A percentile compares a stretch with the other conserved stretches of the same genome.
Evolutionary conservation across 2,329 filamentous ascomycete species (phyloP).

Genomic region (Penicillium occitanis): DNA sequence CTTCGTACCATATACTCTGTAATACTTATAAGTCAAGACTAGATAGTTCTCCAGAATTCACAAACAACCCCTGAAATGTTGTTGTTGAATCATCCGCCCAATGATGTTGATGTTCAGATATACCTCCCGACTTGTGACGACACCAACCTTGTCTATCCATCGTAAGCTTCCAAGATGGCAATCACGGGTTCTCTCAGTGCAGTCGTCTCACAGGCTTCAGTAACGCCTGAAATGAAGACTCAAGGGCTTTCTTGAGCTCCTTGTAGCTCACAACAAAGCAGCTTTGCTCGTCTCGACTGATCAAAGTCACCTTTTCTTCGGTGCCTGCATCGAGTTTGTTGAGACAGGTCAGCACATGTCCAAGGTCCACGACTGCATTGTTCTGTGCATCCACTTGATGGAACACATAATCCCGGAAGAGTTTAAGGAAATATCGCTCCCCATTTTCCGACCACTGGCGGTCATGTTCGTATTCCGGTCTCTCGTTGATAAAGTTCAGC

Average conservation of each 20-base stretch:
- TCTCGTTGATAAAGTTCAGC: slow-evolving; percentile 82
- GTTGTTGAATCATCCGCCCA: background rate
- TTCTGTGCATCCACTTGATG: slow-evolving; percentile 88
- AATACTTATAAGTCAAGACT: slow-evolving; percentile 10
- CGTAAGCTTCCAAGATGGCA: background rate
- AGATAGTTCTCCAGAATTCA: slow-evolving; percentile 6
- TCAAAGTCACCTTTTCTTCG: slow-evolving; percentile 80
- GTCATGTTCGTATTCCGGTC: slow-evolving; percentile 78
- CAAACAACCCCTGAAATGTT: background rate
- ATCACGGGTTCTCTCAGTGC: slow-evolving; percentile 27
- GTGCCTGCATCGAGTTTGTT: slow-evolving; percentile 91
- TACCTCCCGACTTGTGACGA: background rate
- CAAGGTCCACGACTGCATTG: slow-evolving; percentile 79
- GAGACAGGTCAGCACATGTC: slow-evolving; percentile 79
- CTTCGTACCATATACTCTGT: slow-evolving; percentile 15
- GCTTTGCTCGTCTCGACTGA: slow-evolving; percentile 87
- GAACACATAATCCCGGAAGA: slow-evolving; percentile 96
- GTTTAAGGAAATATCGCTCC: slow-evolving; percentile 85
- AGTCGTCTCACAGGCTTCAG: slow-evolving; percentile 44
- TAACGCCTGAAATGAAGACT: slow-evolving; percentile 61
- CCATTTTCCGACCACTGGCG: slow-evolving; percentile 86
- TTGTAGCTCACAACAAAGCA: slow-evolving; percentile 86
- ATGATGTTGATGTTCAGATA: background rate
- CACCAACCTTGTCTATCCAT: slow-evolving; percentile 7
- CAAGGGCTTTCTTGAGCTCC: slow-evolving; percentile 71